phyloP scores from a whole-genome alignment of 2,329 filamentous ascomycete species.

The Arachnopeziza araneosa region DNA sequence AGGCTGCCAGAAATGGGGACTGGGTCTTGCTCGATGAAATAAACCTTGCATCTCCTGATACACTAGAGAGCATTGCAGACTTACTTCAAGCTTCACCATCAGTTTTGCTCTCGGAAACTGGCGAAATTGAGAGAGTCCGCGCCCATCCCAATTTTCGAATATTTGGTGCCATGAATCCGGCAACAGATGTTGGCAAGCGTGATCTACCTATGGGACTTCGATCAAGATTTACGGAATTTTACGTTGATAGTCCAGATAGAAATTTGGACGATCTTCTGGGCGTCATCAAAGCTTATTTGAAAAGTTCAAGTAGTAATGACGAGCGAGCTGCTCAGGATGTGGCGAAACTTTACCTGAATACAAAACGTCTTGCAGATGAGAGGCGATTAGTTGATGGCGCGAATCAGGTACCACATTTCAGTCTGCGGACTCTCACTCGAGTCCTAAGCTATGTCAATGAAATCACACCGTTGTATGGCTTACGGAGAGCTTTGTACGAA shows the following conservation, averaged over 20 bases:
- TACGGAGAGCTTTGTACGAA: conserved; percentile 83
- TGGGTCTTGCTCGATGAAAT: conserved; percentile 98
- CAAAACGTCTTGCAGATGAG: conserved; percentile 72
- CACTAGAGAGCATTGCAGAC: conserved; percentile 87
- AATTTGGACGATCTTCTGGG: conserved; percentile 80
- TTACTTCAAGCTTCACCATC: conserved; percentile 74
- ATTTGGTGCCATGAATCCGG: conserved; percentile 98
- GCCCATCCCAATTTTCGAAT: conserved; percentile 92
- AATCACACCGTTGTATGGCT: conserved; percentile 75
- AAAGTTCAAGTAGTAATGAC: conserved; percentile 63
- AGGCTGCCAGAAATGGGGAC: conserved; percentile 90
- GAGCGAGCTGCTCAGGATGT: conserved; percentile 74
- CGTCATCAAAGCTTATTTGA: conserved; percentile 85
- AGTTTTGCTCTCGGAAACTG: conserved; percentile 85
- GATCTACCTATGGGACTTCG: conserved; percentile 84
- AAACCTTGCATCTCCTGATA: conserved; percentile 91
- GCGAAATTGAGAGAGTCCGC: conserved; percentile 81
- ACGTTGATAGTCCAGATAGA: conserved; percentile 83
- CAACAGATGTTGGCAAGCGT: conserved; percentile 93
- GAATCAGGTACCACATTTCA: conserved; percentile 95
- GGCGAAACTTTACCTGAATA: conserved; percentile 80
- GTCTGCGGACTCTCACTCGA: conserved; percentile 85
- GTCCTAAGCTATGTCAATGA: conserved; percentile 83
- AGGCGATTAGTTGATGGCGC: conserved; percentile 90
- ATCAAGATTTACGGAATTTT: conserved; percentile 92